Evolutionary conservation across 2,329 filamentous ascomycete species (phyloP).

Genomic region (Neopestalotiopsis clavispora): DNA sequence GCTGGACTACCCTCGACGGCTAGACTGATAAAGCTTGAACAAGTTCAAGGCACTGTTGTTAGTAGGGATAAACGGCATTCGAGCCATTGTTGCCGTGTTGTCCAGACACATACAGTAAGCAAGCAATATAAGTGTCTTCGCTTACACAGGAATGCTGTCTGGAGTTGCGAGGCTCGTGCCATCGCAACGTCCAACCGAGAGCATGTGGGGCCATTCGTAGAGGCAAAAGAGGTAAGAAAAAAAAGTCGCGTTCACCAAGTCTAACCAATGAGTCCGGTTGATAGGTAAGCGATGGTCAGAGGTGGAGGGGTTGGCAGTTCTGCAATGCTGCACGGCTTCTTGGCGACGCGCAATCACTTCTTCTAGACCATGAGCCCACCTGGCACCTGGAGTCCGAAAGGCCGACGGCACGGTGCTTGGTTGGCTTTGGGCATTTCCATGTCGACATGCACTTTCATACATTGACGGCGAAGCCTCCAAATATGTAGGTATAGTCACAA

Average conservation of each 20-base stretch:
- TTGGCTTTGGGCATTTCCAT: neutral
- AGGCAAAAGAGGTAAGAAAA: neutral
- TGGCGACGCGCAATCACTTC: slow-evolving; percentile 38
- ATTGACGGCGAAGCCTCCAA: neutral
- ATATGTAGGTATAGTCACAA: neutral
- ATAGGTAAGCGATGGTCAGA: neutral
- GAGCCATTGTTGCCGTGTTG: neutral
- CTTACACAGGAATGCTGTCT: neutral
- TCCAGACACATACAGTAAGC: neutral
- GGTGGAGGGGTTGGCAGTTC: slow-evolving; percentile 12
- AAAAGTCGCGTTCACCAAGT: neutral
- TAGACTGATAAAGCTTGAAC: neutral
- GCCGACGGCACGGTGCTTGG: neutral
- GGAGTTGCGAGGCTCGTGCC: neutral
- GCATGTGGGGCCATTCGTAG: neutral
- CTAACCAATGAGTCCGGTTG: neutral
- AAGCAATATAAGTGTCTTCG: neutral
- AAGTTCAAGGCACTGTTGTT: neutral
- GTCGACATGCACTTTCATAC: neutral
- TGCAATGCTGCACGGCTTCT: slow-evolving; percentile 30
- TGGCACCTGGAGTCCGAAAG: neutral
- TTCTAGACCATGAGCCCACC: neutral
- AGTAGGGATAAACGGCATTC: neutral
- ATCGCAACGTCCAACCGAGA: neutral
- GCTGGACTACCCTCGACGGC: neutral